Evolutionary conservation across 2,329 filamentous ascomycete species (phyloP).

Genomic region (Gnomoniopsis sp.): DNA sequence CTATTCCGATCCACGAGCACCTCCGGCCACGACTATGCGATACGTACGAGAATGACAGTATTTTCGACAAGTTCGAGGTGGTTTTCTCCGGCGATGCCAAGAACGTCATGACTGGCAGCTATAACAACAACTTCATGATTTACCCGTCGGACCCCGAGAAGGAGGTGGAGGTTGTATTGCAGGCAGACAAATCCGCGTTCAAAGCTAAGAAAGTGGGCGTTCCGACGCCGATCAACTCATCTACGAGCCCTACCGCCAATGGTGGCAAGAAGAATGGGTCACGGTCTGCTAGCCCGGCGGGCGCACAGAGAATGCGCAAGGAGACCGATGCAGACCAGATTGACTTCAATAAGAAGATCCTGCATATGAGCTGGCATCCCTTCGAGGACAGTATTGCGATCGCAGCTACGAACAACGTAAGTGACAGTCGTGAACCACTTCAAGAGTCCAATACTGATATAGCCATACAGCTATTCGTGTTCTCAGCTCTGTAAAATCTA

Average conservation of each 20-base stretch:
- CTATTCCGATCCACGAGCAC: constrained; percentile 97
- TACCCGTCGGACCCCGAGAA: constrained; percentile 95
- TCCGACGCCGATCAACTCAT: constrained; percentile 89
- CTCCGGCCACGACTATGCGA: constrained; percentile 91
- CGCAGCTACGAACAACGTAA: constrained; percentile 98
- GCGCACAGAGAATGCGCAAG: constrained; percentile 88
- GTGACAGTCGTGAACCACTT: constrained; percentile 33
- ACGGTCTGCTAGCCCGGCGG: constrained; percentile 80
- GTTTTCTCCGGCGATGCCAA: constrained; percentile 97
- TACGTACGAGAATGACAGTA: constrained; percentile 98
- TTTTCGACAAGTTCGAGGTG: constrained; percentile 99
- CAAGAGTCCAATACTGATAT: constrained; percentile 21
- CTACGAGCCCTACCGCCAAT: constrained; percentile 69
- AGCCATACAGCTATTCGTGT: constrained; percentile 30
- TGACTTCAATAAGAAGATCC: constrained; percentile 99
- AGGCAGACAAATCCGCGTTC: constrained; percentile 98
- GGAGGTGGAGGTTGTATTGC: constrained; percentile 94
- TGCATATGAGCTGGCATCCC: constrained; percentile 99
- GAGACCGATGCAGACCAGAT: constrained; percentile 99
- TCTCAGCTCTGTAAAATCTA: constrained; percentile 27
- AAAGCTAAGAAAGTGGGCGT: constrained; percentile 99
- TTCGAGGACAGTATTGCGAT: constrained; percentile 99
- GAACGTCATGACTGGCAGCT: constrained; percentile 99
- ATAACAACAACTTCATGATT: constrained; percentile 99
- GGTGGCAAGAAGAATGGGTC: constrained; percentile 84